phyloP scores from a whole-genome alignment of 306 rosid genomes.

The Vigna trinervia region DNA sequence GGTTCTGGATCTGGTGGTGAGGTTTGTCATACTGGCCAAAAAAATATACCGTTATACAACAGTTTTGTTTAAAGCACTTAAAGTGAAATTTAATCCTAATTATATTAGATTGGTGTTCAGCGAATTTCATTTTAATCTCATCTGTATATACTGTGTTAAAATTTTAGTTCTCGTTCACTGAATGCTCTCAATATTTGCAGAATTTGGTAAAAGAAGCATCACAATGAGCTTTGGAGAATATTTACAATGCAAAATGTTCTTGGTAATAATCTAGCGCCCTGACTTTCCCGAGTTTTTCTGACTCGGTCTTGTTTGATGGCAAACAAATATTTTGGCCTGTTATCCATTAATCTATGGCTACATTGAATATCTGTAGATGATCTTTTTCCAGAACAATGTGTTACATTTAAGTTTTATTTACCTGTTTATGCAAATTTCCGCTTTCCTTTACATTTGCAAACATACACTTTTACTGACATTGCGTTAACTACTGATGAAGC shows the following conservation, averaged over 20 bases:
- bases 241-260: slow-evolving; percentile 36
- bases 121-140: neutral
- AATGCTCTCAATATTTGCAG: slow-evolving; percentile 58
- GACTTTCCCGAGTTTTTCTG: slow-evolving; percentile 44
- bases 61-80: slow-evolving; percentile 2
- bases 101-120: slow-evolving; percentile 14
- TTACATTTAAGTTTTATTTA: slow-evolving; percentile 30
- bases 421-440: slow-evolving; percentile 34
- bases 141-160: slow-evolving; percentile 4
- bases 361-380: slow-evolving; percentile 46
- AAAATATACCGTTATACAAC: neutral
- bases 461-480: slow-evolving; percentile 31
- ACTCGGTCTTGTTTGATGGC: slow-evolving; percentile 47
- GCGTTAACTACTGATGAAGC: slow-evolving; percentile 29
- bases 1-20: neutral
- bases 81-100: neutral
- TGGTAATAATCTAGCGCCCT: slow-evolving; percentile 58
- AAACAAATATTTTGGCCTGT: slow-evolving; percentile 49
- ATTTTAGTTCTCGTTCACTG: slow-evolving; percentile 37
- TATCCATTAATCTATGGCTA: slow-evolving; percentile 46
- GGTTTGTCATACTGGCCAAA: neutral
- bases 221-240: slow-evolving; percentile 54
- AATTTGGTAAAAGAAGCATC: slow-evolving; percentile 64
- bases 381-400: slow-evolving; percentile 37
- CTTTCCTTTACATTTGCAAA: slow-evolving; percentile 27